phyloP scores from a whole-genome alignment of 805 yeast genomes.

The Debaryomyces hansenii region DNA sequence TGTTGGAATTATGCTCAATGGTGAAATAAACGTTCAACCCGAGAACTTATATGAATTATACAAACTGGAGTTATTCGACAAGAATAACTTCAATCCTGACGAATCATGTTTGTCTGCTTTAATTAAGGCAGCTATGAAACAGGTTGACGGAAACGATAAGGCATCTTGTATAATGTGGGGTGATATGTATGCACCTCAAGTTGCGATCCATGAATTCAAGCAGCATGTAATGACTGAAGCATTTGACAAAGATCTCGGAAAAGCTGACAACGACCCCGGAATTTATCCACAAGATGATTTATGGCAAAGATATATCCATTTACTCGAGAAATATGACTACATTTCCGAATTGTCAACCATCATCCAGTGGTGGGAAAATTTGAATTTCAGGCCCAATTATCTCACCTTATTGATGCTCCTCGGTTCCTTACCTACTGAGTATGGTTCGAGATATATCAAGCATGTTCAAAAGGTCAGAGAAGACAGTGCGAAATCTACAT shows the following conservation, averaged over 20 bases:
- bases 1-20: slow-evolving; percentile 37
- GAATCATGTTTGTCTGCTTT: slow-evolving; percentile 41
- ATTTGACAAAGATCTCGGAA: slow-evolving; percentile 6
- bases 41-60: slow-evolving; percentile 28
- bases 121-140: slow-evolving; percentile 46
- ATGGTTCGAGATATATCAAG: slow-evolving; percentile 35
- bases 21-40: slow-evolving; percentile 33
- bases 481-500: slow-evolving; percentile 12
- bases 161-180: slow-evolving; percentile 46
- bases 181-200: slow-evolving; percentile 53
- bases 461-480: slow-evolving; percentile 27
- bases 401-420: slow-evolving; percentile 42
- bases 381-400: slow-evolving; percentile 43
- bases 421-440: slow-evolving; percentile 33
- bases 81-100: slow-evolving; percentile 19
- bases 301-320: slow-evolving; percentile 53
- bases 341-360: slow-evolving; percentile 49
- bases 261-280: slow-evolving; percentile 16
- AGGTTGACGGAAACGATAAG: slow-evolving; percentile 10
- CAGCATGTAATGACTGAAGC: slow-evolving; percentile 26
- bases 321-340: slow-evolving; percentile 49
- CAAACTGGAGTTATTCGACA: slow-evolving; percentile 20
- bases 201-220: slow-evolving; percentile 59
- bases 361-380: slow-evolving; percentile 54
- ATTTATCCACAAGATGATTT: slow-evolving; percentile 47